These are phyloP conservation scores for Candida neerlandica DNA, from an alignment of 1,139 yeast genomes.

Conservation along the genomic window DNA sequence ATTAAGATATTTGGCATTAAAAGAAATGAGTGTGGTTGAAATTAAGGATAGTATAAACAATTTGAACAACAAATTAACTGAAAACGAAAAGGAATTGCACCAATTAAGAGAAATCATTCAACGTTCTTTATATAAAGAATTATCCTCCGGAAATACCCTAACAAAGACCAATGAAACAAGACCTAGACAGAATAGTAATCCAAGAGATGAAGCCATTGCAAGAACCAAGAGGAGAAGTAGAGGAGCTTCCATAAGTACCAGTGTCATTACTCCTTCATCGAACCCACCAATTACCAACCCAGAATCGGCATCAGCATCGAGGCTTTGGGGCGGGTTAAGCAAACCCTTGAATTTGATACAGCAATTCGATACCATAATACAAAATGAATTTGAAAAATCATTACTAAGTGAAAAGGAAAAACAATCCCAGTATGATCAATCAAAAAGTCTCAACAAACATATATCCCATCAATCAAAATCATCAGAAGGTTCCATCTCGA, in stretches of 20 bases:
- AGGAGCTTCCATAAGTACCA: background rate
- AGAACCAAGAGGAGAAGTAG: constrained; percentile 27
- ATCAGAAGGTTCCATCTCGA: constrained; percentile 33
- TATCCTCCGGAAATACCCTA: constrained; percentile 16
- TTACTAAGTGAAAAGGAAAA: constrained; percentile 22
- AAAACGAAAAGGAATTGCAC: constrained; percentile 52
- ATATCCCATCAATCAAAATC: constrained; percentile 20
- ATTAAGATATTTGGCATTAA: constrained; percentile 56
- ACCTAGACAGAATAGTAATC: constrained; percentile 30
- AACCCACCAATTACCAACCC: constrained; percentile 1
- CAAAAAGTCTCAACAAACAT: background rate
- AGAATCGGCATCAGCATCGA: constrained; percentile 22
- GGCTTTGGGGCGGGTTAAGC: constrained; percentile 35
- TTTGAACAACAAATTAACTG: constrained; percentile 31
- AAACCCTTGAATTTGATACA: constrained; percentile 67
- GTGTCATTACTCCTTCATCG: background rate
- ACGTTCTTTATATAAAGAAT: constrained; percentile 39
- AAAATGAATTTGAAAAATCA: constrained; percentile 64
- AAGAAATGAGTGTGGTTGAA: constrained; percentile 64
- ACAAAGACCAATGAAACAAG: constrained; percentile 16
- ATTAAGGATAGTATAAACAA: constrained; percentile 50
- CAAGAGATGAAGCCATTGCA: constrained; percentile 40
- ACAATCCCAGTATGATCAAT: background rate
- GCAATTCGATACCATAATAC: constrained; percentile 68
- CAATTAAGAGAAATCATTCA: constrained; percentile 45